Percentiles rank a stretch among this genome's conserved stretches.
phyloP scores from a whole-genome alignment of 306 rosid species.

The Sophora flavescens region DNA sequence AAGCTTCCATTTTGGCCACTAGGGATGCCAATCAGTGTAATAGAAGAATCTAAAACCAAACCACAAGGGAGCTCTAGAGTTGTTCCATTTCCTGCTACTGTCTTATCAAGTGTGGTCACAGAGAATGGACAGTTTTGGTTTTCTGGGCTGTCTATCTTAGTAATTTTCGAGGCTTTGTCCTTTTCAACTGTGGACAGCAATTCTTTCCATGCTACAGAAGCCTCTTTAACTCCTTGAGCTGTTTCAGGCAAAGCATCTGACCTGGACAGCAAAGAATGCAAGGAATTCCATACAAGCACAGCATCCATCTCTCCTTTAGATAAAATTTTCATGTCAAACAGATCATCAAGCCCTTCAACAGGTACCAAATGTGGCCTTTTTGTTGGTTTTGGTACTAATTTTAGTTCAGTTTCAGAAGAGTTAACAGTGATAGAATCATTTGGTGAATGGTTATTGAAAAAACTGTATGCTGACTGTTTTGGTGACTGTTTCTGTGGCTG shows the following conservation, averaged over 20 bases:
- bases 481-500: slow-evolving; percentile 65
- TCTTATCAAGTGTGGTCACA: slow-evolving; percentile 53
- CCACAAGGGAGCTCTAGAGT: slow-evolving; percentile 88
- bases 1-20: slow-evolving; percentile 68
- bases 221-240: slow-evolving; percentile 89
- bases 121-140: slow-evolving; percentile 71
- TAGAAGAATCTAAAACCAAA: slow-evolving; percentile 81
- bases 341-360: slow-evolving; percentile 68
- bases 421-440: slow-evolving; percentile 43
- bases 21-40: slow-evolving; percentile 86
- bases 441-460: slow-evolving; percentile 61
- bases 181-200: slow-evolving; percentile 57
- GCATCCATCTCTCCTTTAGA: slow-evolving; percentile 56
- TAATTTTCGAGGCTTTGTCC: slow-evolving; percentile 58
- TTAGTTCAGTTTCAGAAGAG: slow-evolving; percentile 44
- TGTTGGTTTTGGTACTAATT: slow-evolving; percentile 40
- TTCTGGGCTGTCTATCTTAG: slow-evolving; percentile 47
- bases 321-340: slow-evolving; percentile 55
- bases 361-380: slow-evolving; percentile 60
- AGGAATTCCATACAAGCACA: slow-evolving; percentile 74
- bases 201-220: slow-evolving; percentile 83
- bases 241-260: slow-evolving; percentile 85
- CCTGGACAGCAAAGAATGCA: slow-evolving; percentile 72
- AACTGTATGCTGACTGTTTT: slow-evolving; percentile 67
- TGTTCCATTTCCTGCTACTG: slow-evolving; percentile 49